These are phyloP conservation scores for Cladophialophora yegresii DNA, from an alignment of 2,329 filamentous ascomycete species.

Conservation along the genomic window DNA sequence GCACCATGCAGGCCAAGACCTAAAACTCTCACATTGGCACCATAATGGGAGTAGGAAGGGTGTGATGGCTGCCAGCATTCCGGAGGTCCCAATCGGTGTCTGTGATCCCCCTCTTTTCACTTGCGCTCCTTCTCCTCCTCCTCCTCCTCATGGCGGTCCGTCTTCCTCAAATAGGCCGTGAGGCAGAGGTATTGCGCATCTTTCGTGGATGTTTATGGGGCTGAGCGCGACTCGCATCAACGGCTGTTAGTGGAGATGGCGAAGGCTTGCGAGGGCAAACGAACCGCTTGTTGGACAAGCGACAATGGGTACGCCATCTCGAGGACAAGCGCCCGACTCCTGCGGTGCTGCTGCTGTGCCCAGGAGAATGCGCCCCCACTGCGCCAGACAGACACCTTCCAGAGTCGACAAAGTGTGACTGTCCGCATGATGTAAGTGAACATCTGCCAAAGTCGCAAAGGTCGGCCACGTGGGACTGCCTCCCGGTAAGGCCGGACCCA, in stretches of 20 bases:
- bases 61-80: background rate
- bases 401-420: background rate
- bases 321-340: background rate
- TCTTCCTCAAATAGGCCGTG: background rate
- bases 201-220: background rate
- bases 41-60: background rate
- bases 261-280: background rate
- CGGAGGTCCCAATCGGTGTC: background rate
- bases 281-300: background rate
- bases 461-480: slow-evolving; percentile 2
- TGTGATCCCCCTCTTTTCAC: background rate
- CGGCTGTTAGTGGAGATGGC: background rate
- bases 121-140: background rate
- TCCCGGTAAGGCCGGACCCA: background rate
- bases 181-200: background rate
- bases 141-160: background rate
- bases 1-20: slow-evolving; percentile 9
- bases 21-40: background rate
- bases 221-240: background rate
- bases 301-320: background rate
- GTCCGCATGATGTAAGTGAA: background rate
- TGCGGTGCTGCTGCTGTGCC: background rate
- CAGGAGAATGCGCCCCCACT: background rate
- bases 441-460: background rate
- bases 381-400: too few species aligned